Percentiles rank a stretch among this genome's conserved stretches.
These are phyloP conservation scores for Cicer judaicum DNA, from an alignment of 306 rosid genomes.

Conservation along the genomic window DNA sequence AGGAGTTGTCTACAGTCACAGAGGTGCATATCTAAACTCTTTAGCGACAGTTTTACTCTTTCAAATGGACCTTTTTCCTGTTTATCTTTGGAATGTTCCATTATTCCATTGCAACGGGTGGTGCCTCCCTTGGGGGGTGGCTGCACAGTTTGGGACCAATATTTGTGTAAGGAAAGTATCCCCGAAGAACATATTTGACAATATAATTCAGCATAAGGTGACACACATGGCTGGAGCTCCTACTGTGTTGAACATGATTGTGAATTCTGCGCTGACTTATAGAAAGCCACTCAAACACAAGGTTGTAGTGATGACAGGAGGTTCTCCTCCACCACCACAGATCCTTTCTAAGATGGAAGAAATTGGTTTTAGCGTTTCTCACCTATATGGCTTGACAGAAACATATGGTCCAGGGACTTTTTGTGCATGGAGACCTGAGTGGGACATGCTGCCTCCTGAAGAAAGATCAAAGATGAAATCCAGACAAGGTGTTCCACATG, in stretches of 20 bases:
- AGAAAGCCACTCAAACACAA: conserved; percentile 57
- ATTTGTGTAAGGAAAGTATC: conserved; percentile 69
- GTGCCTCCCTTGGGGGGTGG: conserved; percentile 87
- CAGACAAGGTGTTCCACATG: conserved; percentile 78
- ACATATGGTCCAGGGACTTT: conserved; percentile 74
- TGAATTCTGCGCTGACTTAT: conserved; percentile 59
- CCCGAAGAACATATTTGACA: conserved; percentile 67
- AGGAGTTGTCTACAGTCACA: conserved; percentile 81
- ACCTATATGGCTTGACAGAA: conserved; percentile 85
- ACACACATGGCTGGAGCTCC: conserved; percentile 92
- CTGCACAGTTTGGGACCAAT: conserved; percentile 81
- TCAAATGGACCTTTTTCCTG: conserved; percentile 66
- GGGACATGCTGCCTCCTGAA: conserved; percentile 60
- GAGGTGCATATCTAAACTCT: conserved; percentile 85
- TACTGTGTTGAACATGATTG: conserved; percentile 79
- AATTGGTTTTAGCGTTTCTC: conserved; percentile 71
- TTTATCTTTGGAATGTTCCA: conserved; percentile 90
- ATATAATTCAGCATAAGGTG: conserved; percentile 58
- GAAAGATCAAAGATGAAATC: conserved; percentile 62
- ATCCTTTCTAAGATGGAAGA: conserved; percentile 75
- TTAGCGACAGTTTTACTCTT: conserved; percentile 71
- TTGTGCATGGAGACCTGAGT: conserved; percentile 79
- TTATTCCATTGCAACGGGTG: conserved; percentile 92
- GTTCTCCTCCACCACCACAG: conserved; percentile 81
- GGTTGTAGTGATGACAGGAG: conserved; percentile 73